Evolutionary conservation across 2,329 filamentous ascomycete species (phyloP).

Genomic region (Arthroderma sp.): DNA sequence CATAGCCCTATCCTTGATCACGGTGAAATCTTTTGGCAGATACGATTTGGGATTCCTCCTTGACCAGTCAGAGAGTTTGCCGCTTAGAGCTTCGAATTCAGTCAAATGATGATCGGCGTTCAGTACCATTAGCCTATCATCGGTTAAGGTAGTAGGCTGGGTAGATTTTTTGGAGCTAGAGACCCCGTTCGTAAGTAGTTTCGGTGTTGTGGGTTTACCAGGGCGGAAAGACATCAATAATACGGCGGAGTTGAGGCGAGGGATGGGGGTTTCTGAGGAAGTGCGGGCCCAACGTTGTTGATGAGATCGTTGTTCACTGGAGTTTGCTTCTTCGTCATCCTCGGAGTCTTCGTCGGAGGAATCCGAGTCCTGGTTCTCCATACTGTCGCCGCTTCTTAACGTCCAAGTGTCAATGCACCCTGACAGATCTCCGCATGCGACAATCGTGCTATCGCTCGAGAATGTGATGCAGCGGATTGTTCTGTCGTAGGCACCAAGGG

Average conservation of each 20-base stretch:
- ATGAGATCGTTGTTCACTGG: slow-evolving; percentile 30
- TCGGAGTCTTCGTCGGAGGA: slow-evolving; percentile 33
- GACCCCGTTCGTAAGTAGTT: slow-evolving; percentile 32
- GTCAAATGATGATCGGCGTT: slow-evolving; percentile 56
- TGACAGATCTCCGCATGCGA: slow-evolving; percentile 67
- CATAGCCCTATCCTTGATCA: slow-evolving; percentile 66
- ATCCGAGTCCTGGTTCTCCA: slow-evolving; percentile 24
- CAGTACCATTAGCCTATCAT: slow-evolving; percentile 46
- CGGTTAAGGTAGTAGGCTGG: slow-evolving; percentile 19
- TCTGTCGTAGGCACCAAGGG: slow-evolving; percentile 62
- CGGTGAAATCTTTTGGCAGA: slow-evolving; percentile 61
- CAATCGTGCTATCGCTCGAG: slow-evolving; percentile 63
- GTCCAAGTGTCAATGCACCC: slow-evolving; percentile 84
- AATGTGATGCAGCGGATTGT: slow-evolving; percentile 64
- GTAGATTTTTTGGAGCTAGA: slow-evolving; percentile 13
- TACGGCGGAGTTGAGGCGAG: slow-evolving; percentile 52
- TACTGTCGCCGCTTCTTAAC: slow-evolving; percentile 44
- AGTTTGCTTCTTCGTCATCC: slow-evolving; percentile 37
- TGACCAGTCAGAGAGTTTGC: slow-evolving; percentile 72
- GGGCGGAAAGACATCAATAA: slow-evolving; percentile 56
- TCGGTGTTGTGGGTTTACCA: slow-evolving; percentile 14
- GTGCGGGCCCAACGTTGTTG: slow-evolving; percentile 63
- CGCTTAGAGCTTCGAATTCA: slow-evolving; percentile 65
- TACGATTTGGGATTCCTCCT: slow-evolving; percentile 63
- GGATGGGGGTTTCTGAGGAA: slow-evolving; percentile 54